A percentile compares a stretch with the other conserved stretches of the same genome.
These are phyloP conservation scores for Penicillium sp. DNA, from an alignment of 2,329 filamentous ascomycete genomes.

Conservation along the genomic window DNA sequence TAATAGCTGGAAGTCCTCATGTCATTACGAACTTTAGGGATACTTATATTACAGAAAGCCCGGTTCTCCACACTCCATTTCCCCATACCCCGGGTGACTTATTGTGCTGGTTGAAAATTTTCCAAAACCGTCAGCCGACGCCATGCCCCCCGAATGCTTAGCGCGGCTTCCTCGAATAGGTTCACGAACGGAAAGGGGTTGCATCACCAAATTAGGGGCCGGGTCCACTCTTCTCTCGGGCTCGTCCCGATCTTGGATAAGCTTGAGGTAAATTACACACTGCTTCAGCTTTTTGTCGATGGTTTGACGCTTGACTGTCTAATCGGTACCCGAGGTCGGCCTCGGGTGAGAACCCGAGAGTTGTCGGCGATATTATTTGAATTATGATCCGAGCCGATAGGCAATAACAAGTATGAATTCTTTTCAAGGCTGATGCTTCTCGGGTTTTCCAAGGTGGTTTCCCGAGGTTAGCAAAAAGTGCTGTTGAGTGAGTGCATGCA, in stretches of 20 bases:
- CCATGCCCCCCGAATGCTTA: background rate
- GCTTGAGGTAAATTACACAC: no score
- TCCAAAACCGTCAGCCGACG: background rate
- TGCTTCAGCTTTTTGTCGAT: no score
- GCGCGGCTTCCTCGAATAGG: background rate
- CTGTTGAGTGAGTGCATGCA: no score
- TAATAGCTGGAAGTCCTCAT: background rate
- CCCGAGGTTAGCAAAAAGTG: no score
- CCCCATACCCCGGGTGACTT: background rate
- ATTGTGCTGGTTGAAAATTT: background rate
- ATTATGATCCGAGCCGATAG: background rate
- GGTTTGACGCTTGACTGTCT: background rate
- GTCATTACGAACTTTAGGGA: background rate
- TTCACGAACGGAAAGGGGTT: background rate
- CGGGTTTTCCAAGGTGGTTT: no score
- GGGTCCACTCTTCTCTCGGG: background rate
- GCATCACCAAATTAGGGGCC: background rate
- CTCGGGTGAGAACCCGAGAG: background rate
- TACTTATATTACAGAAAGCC: background rate
- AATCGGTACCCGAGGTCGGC: background rate
- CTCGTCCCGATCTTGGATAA: background rate
- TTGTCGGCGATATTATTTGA: background rate
- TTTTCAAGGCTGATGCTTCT: no score
- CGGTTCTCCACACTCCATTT: background rate
- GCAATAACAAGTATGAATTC: background rate